Evolutionary conservation across 176 grass and related monocot species (phyloP).

Genomic region (Musa itinerans): DNA sequence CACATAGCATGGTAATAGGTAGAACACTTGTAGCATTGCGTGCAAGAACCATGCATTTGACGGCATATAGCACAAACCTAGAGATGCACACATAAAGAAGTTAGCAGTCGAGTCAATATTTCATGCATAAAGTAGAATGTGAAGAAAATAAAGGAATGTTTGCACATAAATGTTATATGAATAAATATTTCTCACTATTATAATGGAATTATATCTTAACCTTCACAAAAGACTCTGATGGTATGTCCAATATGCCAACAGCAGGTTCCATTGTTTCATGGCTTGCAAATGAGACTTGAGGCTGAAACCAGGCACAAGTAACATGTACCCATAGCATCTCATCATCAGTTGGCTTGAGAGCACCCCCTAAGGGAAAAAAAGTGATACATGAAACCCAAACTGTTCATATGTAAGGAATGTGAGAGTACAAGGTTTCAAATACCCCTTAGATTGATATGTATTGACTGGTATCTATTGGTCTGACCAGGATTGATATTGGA

Average conservation of each 20-base stretch:
- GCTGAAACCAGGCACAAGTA: constrained; percentile 97
- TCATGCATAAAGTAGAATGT: background rate
- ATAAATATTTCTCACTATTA: background rate
- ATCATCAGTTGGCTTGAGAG: constrained; percentile 85
- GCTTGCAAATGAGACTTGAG: constrained; percentile 89
- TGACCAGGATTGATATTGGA: no score
- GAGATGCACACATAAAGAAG: constrained; percentile 21
- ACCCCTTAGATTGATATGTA: no score
- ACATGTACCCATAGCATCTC: constrained; percentile 90
- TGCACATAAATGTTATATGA: background rate
- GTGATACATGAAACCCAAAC: background rate
- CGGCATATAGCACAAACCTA: constrained; percentile 95
- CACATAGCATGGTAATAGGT: constrained; percentile 97
- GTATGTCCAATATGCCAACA: constrained; percentile 78
- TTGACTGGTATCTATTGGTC: no score
- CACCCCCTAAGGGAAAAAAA: constrained; percentile 54
- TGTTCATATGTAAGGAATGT: background rate
- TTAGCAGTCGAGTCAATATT: constrained; percentile 6
- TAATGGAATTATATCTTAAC: constrained; percentile 27
- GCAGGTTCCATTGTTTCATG: constrained; percentile 97
- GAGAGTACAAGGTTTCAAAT: background rate
- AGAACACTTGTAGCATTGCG: constrained; percentile 92
- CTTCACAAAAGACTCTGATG: constrained; percentile 82
- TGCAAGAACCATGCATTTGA: constrained; percentile 98
- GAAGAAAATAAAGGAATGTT: background rate